Conservation (phyloP, 306 rosid species). For the Sesbania bispinosa region DNA sequence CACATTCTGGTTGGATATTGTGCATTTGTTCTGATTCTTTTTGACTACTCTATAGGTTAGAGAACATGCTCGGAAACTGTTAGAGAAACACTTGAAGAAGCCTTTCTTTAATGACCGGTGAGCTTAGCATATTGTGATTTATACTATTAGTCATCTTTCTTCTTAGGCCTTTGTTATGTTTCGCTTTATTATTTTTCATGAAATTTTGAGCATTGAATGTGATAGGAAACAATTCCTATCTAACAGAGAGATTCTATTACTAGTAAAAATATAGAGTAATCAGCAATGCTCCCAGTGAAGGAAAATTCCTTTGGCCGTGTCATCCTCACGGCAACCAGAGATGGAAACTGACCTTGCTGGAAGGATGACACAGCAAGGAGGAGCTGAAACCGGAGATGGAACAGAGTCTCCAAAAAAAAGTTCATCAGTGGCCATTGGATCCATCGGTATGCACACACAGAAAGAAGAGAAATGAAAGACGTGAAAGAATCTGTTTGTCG, state of each 20-base stretch:
- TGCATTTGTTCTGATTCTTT: constrained; percentile 14
- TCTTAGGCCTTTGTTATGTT: not conserved
- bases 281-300: not conserved
- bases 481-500: too few relatives aligned
- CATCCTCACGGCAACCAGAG: too few relatives aligned
- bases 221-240: not conserved
- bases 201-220: not conserved
- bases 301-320: not conserved
- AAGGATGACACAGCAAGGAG: too few relatives aligned
- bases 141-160: not conserved
- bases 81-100: constrained; percentile 77
- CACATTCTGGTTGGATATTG: not conserved
- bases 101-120: constrained; percentile 83
- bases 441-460: too few relatives aligned
- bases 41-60: constrained; percentile 54
- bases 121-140: constrained; percentile 23
- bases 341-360: too few relatives aligned
- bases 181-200: not conserved
- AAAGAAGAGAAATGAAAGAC: too few relatives aligned
- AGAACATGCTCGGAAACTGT: constrained; percentile 90
- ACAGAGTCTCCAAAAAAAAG: too few relatives aligned
- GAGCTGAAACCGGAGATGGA: too few relatives aligned
- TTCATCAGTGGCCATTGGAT: too few relatives aligned
- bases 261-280: not conserved
- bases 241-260: not conserved